Percentiles rank a stretch among this genome's conserved stretches.
phyloP scores from a whole-genome alignment of 176 grass and related monocot species.

The Aegilops umbellulata region DNA sequence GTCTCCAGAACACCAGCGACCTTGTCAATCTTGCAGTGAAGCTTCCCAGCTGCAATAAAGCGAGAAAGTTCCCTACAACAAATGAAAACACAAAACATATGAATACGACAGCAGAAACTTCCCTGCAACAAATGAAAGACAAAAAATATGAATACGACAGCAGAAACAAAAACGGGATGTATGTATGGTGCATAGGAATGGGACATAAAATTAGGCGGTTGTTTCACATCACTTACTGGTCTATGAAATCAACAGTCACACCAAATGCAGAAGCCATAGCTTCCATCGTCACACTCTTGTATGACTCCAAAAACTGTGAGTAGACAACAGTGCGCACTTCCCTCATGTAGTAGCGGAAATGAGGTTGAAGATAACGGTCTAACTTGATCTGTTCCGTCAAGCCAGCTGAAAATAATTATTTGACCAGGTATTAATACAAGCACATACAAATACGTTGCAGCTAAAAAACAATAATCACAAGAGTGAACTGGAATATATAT shows the following conservation, averaged over 20 bases:
- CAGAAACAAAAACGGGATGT: not conserved
- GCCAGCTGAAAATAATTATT: constrained; percentile 58
- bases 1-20: constrained; percentile 89
- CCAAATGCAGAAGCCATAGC: constrained; percentile 91
- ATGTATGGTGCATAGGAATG: not conserved
- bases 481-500: not conserved
- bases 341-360: constrained; percentile 96
- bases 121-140: constrained; percentile 34
- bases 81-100: not conserved
- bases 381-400: constrained; percentile 90
- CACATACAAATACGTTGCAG: not conserved
- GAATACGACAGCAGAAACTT: constrained; percentile 1
- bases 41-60: constrained; percentile 94
- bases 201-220: not conserved
- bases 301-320: constrained; percentile 92
- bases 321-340: constrained; percentile 86
- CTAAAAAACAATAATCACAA: not conserved
- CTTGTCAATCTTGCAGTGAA: constrained; percentile 98
- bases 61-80: constrained; percentile 70
- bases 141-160: not conserved
- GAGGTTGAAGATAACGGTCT: constrained; percentile 87
- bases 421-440: not conserved
- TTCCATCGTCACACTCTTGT: constrained; percentile 98
- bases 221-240: constrained; percentile 53
- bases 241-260: constrained; percentile 89